These are phyloP conservation scores for Ogataea corticis DNA, from an alignment of 805 yeast species.

Conservation along the genomic window DNA sequence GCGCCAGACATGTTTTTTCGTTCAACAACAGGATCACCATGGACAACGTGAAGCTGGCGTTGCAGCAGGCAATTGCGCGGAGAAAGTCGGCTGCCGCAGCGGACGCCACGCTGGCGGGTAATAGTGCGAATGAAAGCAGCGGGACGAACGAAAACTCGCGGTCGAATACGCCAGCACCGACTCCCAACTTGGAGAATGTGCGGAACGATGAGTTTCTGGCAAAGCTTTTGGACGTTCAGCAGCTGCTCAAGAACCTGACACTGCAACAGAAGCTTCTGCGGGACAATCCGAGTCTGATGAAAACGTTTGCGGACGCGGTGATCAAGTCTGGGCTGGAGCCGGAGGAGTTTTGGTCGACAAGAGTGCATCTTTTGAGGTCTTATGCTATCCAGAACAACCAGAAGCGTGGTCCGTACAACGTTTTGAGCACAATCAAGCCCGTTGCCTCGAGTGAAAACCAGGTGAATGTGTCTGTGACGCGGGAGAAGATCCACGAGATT, in stretches of 20 bases:
- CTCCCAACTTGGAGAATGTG: slow-evolving; percentile 11
- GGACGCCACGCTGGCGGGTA: slow-evolving; percentile 26
- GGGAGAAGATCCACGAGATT: slow-evolving; percentile 86
- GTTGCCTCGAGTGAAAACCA: slow-evolving; percentile 91
- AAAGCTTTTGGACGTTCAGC: slow-evolving; percentile 51
- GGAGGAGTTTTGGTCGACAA: slow-evolving; percentile 81
- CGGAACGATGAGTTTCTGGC: slow-evolving; percentile 32
- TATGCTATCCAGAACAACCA: slow-evolving; percentile 84
- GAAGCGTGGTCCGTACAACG: slow-evolving; percentile 90
- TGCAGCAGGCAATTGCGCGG: slow-evolving; percentile 69
- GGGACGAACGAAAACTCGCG: slow-evolving; percentile 10
- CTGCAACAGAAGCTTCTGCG: slow-evolving; percentile 77
- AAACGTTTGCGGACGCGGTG: slow-evolving; percentile 84
- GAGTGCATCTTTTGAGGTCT: slow-evolving; percentile 78
- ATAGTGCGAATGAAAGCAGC: slow-evolving; percentile 4
- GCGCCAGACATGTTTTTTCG: slow-evolving; percentile 46
- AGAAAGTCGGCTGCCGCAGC: slow-evolving; percentile 55
- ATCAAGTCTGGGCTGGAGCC: slow-evolving; percentile 75
- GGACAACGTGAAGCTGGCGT: slow-evolving; percentile 67
- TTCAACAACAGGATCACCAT: slow-evolving; percentile 74
- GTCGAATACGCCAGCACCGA: slow-evolving; percentile 17
- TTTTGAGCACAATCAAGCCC: slow-evolving; percentile 88
- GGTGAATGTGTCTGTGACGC: slow-evolving; percentile 87
- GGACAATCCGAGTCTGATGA: slow-evolving; percentile 67
- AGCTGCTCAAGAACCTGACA: slow-evolving; percentile 65